These are phyloP conservation scores for Blastosporella zonata DNA, from an alignment of 1,284 basidiomycete species.

Conservation along the genomic window DNA sequence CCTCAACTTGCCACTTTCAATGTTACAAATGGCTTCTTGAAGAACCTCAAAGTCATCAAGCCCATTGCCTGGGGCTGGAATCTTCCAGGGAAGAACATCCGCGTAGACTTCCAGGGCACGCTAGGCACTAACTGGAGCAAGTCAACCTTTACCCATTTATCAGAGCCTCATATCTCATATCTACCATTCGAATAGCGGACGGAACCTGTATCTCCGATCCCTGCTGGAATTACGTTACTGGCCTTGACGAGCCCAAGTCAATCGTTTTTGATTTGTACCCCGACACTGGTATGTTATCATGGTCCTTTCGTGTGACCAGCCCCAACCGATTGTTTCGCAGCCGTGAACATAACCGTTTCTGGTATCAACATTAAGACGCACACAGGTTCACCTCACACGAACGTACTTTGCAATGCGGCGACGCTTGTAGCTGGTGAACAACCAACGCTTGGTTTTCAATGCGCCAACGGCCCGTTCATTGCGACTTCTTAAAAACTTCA, in stretches of 20 bases:
- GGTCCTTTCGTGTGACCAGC: neutral
- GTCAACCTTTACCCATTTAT: slow-evolving; percentile 7
- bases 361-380: slow-evolving; percentile 33
- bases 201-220: slow-evolving; percentile 35
- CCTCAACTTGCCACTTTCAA: slow-evolving; percentile 49
- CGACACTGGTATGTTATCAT: slow-evolving; percentile 21
- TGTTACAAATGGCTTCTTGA: slow-evolving; percentile 39
- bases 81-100: slow-evolving; percentile 41
- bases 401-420: slow-evolving; percentile 35
- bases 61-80: slow-evolving; percentile 49
- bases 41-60: slow-evolving; percentile 44
- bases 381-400: slow-evolving; percentile 27
- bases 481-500: slow-evolving; percentile 15
- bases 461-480: slow-evolving; percentile 32
- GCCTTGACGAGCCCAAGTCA: slow-evolving; percentile 30
- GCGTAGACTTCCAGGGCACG: slow-evolving; percentile 40
- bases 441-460: slow-evolving; percentile 36
- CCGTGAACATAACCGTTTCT: slow-evolving; percentile 28
- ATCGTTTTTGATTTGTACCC: slow-evolving; percentile 37
- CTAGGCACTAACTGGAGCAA: slow-evolving; percentile 40
- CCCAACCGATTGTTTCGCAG: slow-evolving; percentile 15
- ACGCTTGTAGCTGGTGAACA: slow-evolving; percentile 34
- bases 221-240: slow-evolving; percentile 36
- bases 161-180: neutral
- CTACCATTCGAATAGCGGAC: slow-evolving; percentile 26